Percentiles rank a stretch among this genome's conserved stretches.
These are phyloP conservation scores for Suillus luteus DNA, from an alignment of 768 basidiomycete species.

Conservation along the genomic window DNA sequence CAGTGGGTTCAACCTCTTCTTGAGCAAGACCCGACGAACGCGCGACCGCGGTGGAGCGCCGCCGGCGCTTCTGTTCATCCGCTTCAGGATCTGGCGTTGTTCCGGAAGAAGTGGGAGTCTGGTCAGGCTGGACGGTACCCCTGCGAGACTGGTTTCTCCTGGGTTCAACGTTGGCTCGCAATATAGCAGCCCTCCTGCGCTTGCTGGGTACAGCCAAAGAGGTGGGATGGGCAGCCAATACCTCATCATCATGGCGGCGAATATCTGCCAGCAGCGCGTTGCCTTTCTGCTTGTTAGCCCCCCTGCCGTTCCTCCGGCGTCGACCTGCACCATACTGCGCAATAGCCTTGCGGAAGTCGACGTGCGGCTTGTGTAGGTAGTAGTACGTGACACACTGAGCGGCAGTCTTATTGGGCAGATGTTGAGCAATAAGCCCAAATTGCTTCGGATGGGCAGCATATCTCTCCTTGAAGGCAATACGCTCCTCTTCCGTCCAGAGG, in stretches of 20 bases:
- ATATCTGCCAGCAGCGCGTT: constrained; percentile 84
- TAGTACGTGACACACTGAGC: constrained; percentile 92
- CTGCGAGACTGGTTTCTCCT: constrained; percentile 42
- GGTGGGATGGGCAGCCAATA: constrained; percentile 23
- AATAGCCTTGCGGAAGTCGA: constrained; percentile 82
- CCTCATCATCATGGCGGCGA: constrained; percentile 64
- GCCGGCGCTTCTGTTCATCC: constrained; percentile 48
- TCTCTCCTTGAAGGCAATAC: constrained; percentile 72
- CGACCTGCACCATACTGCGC: constrained; percentile 66
- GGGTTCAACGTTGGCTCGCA: constrained; percentile 35
- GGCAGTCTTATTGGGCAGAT: constrained; percentile 80
- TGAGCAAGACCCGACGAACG: constrained; percentile 32
- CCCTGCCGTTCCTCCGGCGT: constrained; percentile 55
- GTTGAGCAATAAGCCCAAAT: constrained; percentile 88
- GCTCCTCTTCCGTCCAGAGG: constrained; percentile 89
- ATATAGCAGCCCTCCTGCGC: constrained; percentile 39
- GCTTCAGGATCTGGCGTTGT: constrained; percentile 72
- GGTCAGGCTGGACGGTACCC: constrained; percentile 46
- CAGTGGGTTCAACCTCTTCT: constrained; percentile 28
- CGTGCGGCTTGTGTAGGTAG: constrained; percentile 85
- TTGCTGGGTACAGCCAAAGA: constrained; percentile 35
- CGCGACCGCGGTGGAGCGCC: constrained; percentile 35
- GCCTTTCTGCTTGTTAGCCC: constrained; percentile 73
- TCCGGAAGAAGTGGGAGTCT: constrained; percentile 43
- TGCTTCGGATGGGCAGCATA: constrained; percentile 90